phyloP scores from a whole-genome alignment of 352 stramenopile genomes.

The Globisporangium cederbergense region DNA sequence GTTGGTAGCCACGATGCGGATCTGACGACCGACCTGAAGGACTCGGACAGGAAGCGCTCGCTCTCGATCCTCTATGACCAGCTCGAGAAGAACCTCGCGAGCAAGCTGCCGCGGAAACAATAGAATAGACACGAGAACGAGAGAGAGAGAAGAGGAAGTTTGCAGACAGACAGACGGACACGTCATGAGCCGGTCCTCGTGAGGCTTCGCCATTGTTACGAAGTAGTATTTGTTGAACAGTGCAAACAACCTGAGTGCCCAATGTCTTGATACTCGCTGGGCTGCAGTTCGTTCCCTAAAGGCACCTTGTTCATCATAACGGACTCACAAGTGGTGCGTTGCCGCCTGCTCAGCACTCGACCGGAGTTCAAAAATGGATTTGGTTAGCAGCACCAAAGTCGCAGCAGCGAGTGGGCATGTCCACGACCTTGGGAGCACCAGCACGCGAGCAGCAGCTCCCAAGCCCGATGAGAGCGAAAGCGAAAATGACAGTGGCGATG shows the following conservation, averaged over 20 bases:
- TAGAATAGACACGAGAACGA: constrained; percentile 20
- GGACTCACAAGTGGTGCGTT: too few relatives aligned
- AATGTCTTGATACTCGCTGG: too few relatives aligned
- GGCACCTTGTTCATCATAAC: too few relatives aligned
- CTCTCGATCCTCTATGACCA: constrained; percentile 53
- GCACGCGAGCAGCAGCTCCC: not conserved
- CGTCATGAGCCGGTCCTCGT: not conserved
- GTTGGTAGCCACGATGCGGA: constrained; percentile 9
- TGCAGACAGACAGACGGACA: too few relatives aligned
- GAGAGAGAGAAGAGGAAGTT: not conserved
- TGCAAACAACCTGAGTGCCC: too few relatives aligned
- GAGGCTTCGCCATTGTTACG: not conserved
- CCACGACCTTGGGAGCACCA: not conserved
- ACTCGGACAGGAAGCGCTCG: constrained; percentile 50
- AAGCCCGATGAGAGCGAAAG: constrained; percentile 3
- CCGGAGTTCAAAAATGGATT: constrained; percentile 1
- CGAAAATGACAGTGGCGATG: not conserved
- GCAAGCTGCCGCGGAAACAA: constrained; percentile 39
- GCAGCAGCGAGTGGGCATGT: not conserved
- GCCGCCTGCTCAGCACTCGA: too few relatives aligned
- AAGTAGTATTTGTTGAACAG: too few relatives aligned
- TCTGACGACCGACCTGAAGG: constrained; percentile 30
- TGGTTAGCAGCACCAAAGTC: not conserved
- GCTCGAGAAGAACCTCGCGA: constrained; percentile 52
- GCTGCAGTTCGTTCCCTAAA: too few relatives aligned